phyloP scores from a whole-genome alignment of 805 yeast species.

The Teunomyces atbi region DNA sequence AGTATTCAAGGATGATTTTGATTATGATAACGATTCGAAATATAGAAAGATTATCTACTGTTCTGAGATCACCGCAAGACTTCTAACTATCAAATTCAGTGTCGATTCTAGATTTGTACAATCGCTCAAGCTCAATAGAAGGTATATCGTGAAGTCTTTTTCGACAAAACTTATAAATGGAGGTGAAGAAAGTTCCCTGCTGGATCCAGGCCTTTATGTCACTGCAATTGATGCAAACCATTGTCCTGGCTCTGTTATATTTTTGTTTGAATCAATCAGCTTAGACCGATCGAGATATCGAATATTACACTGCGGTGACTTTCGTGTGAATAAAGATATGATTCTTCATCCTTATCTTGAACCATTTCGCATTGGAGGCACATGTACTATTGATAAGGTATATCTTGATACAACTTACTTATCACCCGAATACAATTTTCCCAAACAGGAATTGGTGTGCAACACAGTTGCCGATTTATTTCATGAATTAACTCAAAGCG shows the following conservation, averaged over 20 bases:
- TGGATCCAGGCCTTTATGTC: slow-evolving; percentile 45
- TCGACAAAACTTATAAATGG: slow-evolving; percentile 13
- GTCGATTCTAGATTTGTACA: slow-evolving; percentile 49
- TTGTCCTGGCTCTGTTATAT: slow-evolving; percentile 92
- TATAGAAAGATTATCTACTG: slow-evolving; percentile 66
- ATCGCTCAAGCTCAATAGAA: slow-evolving; percentile 38
- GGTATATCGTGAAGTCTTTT: slow-evolving; percentile 29
- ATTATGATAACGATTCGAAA: slow-evolving; percentile 20
- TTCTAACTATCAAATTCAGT: slow-evolving; percentile 54
- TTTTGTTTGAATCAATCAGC: slow-evolving; percentile 56
- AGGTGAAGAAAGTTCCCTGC: slow-evolving; percentile 12
- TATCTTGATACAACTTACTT: slow-evolving; percentile 92
- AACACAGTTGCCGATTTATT: slow-evolving; percentile 56
- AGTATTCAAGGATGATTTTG: slow-evolving; percentile 27
- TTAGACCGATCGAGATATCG: slow-evolving; percentile 21
- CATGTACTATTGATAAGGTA: slow-evolving; percentile 48
- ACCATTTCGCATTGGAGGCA: slow-evolving; percentile 15
- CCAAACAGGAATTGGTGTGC: slow-evolving; percentile 71
- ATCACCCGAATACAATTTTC: slow-evolving; percentile 71
- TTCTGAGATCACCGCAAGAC: slow-evolving; percentile 63
- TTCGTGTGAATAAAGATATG: slow-evolving; percentile 63
- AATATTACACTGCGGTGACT: slow-evolving; percentile 89
- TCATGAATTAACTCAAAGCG: slow-evolving; percentile 26
- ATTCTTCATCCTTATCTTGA: slow-evolving; percentile 35
- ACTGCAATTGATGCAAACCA: slow-evolving; percentile 83